Evolutionary conservation across 108 stramenopile genomes (phyloP).

Genomic region (Pseudonitzschia pungens): DNA sequence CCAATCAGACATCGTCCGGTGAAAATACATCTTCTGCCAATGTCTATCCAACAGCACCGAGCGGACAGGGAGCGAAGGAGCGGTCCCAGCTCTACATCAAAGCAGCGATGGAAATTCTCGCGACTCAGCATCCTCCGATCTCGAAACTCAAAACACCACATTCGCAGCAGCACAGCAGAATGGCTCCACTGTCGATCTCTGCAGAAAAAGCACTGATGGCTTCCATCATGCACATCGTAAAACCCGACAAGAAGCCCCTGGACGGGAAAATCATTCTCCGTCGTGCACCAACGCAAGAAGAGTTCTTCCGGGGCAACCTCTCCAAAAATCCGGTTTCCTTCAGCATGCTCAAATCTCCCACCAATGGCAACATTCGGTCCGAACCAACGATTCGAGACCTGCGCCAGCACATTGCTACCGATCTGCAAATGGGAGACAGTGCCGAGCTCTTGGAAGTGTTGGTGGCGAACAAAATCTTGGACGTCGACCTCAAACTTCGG

Average conservation of each 20-base stretch:
- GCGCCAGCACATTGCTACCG: conserved; percentile 73
- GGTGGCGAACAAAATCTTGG: conserved; percentile 83
- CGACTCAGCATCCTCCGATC: conserved; percentile 40
- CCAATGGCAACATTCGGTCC: conserved; percentile 23
- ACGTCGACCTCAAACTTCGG: conserved; percentile 67
- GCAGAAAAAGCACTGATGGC: conserved; percentile 58
- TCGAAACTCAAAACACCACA: conserved; percentile 16
- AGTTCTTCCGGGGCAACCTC: conserved; percentile 79
- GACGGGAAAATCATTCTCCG: conserved; percentile 79
- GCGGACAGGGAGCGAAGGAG: conserved; percentile 33
- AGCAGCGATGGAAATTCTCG: conserved; percentile 66
- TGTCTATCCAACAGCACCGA: conserved; percentile 3
- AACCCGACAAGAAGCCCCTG: conserved; percentile 78
- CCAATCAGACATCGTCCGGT: not conserved
- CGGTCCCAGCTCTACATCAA: conserved; percentile 48
- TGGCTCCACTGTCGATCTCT: conserved; percentile 34
- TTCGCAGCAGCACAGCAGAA: not conserved
- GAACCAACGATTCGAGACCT: conserved; percentile 77
- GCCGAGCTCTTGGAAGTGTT: conserved; percentile 78
- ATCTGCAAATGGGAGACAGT: conserved; percentile 82
- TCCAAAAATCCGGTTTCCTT: conserved; percentile 74
- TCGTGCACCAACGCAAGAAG: conserved; percentile 85
- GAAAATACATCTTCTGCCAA: not conserved
- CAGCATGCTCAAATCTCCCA: conserved; percentile 33
- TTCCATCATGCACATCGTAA: conserved; percentile 61